Evolutionary conservation across 106 monocot genomes (phyloP), one percentile per base, ranked within the genome.

Genomic region (Alisma plantagoaquatica): DNA sequence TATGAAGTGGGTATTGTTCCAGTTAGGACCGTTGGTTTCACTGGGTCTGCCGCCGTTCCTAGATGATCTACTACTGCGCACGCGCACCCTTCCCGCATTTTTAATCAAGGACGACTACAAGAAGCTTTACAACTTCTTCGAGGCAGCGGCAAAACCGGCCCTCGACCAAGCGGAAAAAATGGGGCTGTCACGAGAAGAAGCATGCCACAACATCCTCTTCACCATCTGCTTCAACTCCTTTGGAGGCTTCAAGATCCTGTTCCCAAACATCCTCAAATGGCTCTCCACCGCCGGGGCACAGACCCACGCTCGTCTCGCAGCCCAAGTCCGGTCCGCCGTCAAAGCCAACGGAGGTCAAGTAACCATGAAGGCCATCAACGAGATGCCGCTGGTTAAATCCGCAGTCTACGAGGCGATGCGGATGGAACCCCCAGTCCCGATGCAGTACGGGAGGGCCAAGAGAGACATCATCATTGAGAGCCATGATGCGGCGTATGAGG

Each of bases 371-470:
- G 43, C 43, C 11, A 20, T 44, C 11, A 20, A 44, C 17, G 20
- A 44, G 43, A 87, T 87, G 87, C 72, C 71, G 49, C 55, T 87
- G 46, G 46, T 62, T 19, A 75, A 78, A 33, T 87, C 87, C 41
- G 69, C 66, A 25, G 82, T 82, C 18, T 82, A 78, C 61, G 87
- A 87, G 62, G 65, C 78, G 32, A 50, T 87, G 14, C 59, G 87
- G 21, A 72, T 87, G 41, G 87, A 87, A 54, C 87, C 87, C n/a
- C 87, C 87, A n/a, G 87, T 82, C 59, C 33, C 71, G 60, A 24
- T 77, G 53, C 86, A 87, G 74, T 77, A 69, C 77, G 86, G 86
- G 19, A 46, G 61, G 47, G 86, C 86, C 24, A 67, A 68, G 67
- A 58, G 65, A 23, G 81, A 87, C 58, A 43, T 87, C 52, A 62